phyloP scores from a whole-genome alignment of 305 asterid genomes.

The Solanum aculeatissimum region DNA sequence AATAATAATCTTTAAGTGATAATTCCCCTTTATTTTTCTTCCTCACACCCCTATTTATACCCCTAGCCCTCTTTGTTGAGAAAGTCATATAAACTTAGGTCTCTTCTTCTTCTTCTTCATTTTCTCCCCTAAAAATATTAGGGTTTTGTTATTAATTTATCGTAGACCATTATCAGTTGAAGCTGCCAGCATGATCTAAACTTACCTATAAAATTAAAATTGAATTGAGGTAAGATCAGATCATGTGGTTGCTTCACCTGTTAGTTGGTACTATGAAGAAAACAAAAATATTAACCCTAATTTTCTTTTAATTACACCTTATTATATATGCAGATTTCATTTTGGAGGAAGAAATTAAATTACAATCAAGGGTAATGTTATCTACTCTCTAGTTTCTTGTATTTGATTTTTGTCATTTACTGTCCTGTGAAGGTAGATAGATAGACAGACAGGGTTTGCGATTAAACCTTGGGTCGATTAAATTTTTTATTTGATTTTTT shows the following conservation, averaged over 20 bases:
- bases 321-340: background rate
- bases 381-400: background rate
- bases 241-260: constrained; percentile 96
- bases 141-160: background rate
- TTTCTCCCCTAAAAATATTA: background rate
- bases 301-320: background rate
- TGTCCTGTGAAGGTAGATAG: too few species aligned
- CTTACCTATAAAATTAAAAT: constrained; percentile 11
- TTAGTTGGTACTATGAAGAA: constrained; percentile 30
- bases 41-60: constrained; percentile 54
- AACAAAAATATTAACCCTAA: constrained; percentile 19
- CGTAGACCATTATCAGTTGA: constrained; percentile 62
- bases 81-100: background rate
- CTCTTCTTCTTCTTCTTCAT: background rate
- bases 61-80: constrained; percentile 11
- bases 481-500: background rate
- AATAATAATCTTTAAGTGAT: background rate
- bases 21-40: constrained; percentile 5
- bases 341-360: background rate
- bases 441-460: too few species aligned
- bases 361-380: background rate
- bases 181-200: constrained; percentile 99
- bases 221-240: constrained; percentile 37
- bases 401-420: background rate
- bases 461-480: too few species aligned